Percentiles rank a stretch among this genome's conserved stretches.
phyloP scores from a whole-genome alignment of 495 filamentous ascomycete species.

The Hyaloscypha finlandica region DNA sequence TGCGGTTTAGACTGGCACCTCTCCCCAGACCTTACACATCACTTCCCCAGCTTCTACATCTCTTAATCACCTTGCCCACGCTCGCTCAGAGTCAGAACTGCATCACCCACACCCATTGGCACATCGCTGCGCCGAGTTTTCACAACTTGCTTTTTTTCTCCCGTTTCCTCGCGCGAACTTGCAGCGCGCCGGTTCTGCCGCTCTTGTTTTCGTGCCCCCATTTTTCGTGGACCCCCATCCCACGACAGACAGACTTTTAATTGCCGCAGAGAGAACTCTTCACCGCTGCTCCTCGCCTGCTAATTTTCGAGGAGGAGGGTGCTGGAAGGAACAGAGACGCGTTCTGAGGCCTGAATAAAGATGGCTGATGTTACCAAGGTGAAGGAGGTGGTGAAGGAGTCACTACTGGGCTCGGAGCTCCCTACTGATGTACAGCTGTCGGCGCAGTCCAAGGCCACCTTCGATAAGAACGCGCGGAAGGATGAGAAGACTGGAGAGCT shows the following conservation, averaged over 20 bases:
- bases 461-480: slow-evolving; percentile 74
- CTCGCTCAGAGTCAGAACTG: neutral
- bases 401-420: slow-evolving; percentile 66
- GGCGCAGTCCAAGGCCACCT: slow-evolving; percentile 67
- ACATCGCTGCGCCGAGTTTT: neutral
- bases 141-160: neutral
- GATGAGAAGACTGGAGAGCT: slow-evolving; percentile 74
- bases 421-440: slow-evolving; percentile 55
- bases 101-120: neutral
- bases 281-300: neutral
- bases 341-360: neutral
- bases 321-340: neutral
- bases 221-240: slow-evolving; percentile 4
- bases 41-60: slow-evolving; percentile 1
- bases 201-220: neutral
- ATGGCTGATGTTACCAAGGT: slow-evolving; percentile 30
- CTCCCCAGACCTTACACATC: neutral
- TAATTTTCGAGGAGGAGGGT: neutral
- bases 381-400: slow-evolving; percentile 72
- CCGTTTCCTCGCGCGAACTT: neutral
- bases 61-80: neutral
- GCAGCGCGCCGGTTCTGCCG: neutral
- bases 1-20: neutral
- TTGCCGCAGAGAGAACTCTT: neutral
- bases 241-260: neutral